phyloP scores from a whole-genome alignment of 768 basidiomycete genomes.

The Daedaleopsis nitida region DNA sequence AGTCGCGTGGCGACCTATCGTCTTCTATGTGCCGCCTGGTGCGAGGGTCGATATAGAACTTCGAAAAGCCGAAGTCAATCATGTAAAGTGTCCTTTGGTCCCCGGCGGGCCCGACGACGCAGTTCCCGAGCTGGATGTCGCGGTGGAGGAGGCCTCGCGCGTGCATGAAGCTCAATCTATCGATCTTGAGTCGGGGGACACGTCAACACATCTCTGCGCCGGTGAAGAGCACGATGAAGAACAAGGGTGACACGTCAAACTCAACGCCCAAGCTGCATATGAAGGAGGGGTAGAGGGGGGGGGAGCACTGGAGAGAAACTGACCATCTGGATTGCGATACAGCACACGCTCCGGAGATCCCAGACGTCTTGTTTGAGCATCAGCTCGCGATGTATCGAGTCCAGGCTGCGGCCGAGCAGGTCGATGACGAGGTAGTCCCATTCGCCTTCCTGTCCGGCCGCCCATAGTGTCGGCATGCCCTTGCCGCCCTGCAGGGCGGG shows the following conservation, averaged over 20 bases:
- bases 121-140: conserved; percentile 81
- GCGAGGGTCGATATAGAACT: conserved; percentile 67
- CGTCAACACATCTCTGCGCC: not conserved
- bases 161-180: conserved; percentile 77
- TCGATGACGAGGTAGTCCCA: conserved; percentile 66
- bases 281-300: not conserved
- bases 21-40: conserved; percentile 74
- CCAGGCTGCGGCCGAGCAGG: conserved; percentile 70
- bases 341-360: conserved; percentile 73
- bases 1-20: conserved; percentile 66
- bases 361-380: conserved; percentile 57
- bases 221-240: not conserved
- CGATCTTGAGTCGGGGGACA: conserved; percentile 46
- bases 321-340: conserved; percentile 78
- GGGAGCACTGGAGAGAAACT: conserved; percentile 27
- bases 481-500: conserved; percentile 69
- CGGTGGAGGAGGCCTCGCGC: conserved; percentile 71
- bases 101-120: conserved; percentile 61
- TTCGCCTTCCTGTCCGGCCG: conserved; percentile 36
- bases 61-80: conserved; percentile 88
- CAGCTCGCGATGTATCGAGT: conserved; percentile 50
- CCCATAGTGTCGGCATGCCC: conserved; percentile 77
- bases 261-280: not conserved
- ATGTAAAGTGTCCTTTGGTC: conserved; percentile 68
- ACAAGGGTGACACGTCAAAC: not conserved